phyloP scores from a whole-genome alignment of 768 basidiomycete species.

The Kwoniella shandongensis region DNA sequence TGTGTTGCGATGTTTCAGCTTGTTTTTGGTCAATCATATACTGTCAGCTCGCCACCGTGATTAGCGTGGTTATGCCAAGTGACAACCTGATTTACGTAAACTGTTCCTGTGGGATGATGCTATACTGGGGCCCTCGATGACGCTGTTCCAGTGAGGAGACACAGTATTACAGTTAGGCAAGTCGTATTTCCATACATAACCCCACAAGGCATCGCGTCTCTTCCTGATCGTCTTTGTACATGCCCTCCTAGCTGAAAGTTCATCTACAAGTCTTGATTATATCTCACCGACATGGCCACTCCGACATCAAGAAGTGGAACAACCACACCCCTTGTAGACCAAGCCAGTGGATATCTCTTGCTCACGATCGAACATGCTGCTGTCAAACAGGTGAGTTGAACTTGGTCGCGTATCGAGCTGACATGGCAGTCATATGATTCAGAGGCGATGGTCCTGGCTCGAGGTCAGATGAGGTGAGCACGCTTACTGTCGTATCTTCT shows the following conservation, averaged over 20 bases:
- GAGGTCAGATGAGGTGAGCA: constrained; percentile 44
- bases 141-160: too few relatives aligned
- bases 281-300: background rate
- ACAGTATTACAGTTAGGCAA: too few relatives aligned
- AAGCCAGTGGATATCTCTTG: constrained; percentile 47
- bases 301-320: constrained; percentile 14
- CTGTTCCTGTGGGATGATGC: too few relatives aligned
- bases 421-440: constrained; percentile 36
- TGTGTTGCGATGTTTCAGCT: background rate
- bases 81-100: too few relatives aligned
- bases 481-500: background rate
- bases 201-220: too few relatives aligned
- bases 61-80: too few relatives aligned
- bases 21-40: background rate
- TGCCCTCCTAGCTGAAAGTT: too few relatives aligned
- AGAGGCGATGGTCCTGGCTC: constrained; percentile 37
- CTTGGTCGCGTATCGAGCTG: background rate
- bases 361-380: constrained; percentile 45
- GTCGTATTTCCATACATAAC: too few relatives aligned
- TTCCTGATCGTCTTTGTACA: too few relatives aligned
- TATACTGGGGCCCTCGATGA: too few relatives aligned
- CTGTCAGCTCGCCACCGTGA: too few relatives aligned
- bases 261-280: too few relatives aligned
- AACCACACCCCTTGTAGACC: constrained; percentile 25
- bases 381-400: constrained; percentile 42